Evolutionary conservation across 805 yeast species (phyloP).

Genomic region (Pichia manshurica): DNA sequence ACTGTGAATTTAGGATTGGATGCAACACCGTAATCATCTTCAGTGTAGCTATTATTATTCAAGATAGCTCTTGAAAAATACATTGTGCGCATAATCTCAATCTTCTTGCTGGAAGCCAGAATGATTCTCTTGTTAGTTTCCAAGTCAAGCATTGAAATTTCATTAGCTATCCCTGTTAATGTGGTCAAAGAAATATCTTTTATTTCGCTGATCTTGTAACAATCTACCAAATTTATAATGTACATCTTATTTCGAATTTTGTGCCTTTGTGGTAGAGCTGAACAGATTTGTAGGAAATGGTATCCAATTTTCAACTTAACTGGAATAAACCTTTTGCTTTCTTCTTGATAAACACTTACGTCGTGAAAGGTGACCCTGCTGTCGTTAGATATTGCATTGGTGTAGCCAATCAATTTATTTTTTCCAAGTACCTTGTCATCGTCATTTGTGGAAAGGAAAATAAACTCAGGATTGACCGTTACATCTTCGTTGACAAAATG

Average conservation of each 20-base stretch:
- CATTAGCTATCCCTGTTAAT: conserved; percentile 43
- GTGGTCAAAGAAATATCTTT: conserved; percentile 36
- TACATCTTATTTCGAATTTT: conserved; percentile 34
- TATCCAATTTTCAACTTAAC: conserved; percentile 66
- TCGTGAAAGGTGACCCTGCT: conserved; percentile 48
- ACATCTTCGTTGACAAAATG: conserved; percentile 9
- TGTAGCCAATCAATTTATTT: conserved; percentile 39
- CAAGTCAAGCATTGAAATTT: conserved; percentile 39
- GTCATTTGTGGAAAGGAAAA: conserved; percentile 43
- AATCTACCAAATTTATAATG: conserved; percentile 37
- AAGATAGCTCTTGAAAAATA: conserved; percentile 58
- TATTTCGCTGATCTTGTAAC: conserved; percentile 37
- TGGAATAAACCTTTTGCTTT: conserved; percentile 47
- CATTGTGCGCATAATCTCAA: conserved; percentile 65
- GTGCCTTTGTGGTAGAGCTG: conserved; percentile 38
- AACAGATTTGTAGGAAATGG: conserved; percentile 53
- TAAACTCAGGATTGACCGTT: conserved; percentile 11
- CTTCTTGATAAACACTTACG: conserved; percentile 45
- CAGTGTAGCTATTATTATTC: conserved; percentile 21
- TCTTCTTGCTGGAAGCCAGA: conserved; percentile 43
- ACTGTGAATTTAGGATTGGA: conserved; percentile 27
- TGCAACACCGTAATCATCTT: conserved; percentile 35
- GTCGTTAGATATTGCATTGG: conserved; percentile 40
- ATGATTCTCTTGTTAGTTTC: conserved; percentile 33
- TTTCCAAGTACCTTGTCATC: conserved; percentile 39